phyloP scores from a whole-genome alignment of 1,139 yeast species.

The Saccharomyces hybrid region DNA sequence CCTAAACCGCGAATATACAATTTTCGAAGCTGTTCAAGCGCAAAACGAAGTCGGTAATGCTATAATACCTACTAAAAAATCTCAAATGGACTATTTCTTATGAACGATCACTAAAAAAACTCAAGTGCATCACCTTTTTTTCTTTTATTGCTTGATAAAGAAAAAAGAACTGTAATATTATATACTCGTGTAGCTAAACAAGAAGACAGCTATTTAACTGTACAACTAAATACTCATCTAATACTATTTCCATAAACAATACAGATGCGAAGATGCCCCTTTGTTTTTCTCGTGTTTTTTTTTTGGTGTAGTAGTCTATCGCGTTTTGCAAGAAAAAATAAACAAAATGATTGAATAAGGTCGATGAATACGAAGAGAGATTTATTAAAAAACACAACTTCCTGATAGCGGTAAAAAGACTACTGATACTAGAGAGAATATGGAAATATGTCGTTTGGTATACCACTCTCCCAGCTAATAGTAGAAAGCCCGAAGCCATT shows the following conservation, averaged over 20 bases:
- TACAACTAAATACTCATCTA: not conserved
- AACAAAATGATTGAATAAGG: not conserved
- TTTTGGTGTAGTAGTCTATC: not conserved
- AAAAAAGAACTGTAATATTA: not conserved
- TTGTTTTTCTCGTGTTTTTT: not conserved
- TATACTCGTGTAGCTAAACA: not conserved
- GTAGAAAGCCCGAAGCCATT: conserved; percentile 20
- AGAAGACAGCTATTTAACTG: not conserved
- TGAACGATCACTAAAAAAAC: conserved; percentile 3
- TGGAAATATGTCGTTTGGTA: conserved; percentile 27
- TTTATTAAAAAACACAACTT: too few relatives aligned
- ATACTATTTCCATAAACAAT: not conserved
- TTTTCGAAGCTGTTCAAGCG: conserved; percentile 69
- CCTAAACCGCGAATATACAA: conserved; percentile 63
- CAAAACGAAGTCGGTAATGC: conserved; percentile 32
- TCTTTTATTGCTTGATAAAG: not conserved
- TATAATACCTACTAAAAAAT: conserved; percentile 31
- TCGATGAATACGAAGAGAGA: too few relatives aligned
- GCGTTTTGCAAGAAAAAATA: not conserved
- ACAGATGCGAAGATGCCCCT: not conserved
- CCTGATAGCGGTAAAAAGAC: too few relatives aligned
- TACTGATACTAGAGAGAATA: not conserved
- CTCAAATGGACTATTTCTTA: conserved; percentile 33
- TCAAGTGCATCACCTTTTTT: not conserved
- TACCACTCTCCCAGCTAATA: conserved; percentile 30